A percentile compares a stretch with the other conserved stretches of the same genome.
phyloP scores from a whole-genome alignment of 345 rosid genomes.

The Eucalyptus camaldulensis region DNA sequence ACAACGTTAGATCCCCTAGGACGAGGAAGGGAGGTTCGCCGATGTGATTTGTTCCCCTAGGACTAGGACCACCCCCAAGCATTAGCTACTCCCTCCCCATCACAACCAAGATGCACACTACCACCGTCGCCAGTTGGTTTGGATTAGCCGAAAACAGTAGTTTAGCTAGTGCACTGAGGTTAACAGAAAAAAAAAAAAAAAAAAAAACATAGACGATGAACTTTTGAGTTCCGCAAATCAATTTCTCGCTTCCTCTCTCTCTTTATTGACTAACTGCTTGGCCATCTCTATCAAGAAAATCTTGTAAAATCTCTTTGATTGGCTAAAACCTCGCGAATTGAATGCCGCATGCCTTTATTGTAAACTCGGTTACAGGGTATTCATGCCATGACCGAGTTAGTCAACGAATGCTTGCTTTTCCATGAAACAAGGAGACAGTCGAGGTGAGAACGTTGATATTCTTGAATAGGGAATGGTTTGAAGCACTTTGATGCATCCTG shows the following conservation, averaged over 20 bases:
- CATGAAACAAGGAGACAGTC: background rate
- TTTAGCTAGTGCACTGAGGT: background rate
- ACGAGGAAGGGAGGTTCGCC: background rate
- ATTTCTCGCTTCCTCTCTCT: background rate
- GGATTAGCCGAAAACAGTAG: background rate
- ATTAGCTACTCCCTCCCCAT: background rate
- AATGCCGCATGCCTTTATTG: background rate
- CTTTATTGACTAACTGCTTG: accelerated
- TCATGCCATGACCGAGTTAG: background rate
- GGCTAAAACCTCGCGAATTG: accelerated
- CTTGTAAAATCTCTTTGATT: background rate
- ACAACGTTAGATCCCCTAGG: background rate
- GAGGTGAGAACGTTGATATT: background rate
- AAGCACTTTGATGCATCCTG: background rate
- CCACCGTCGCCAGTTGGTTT: background rate
- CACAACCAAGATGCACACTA: background rate
- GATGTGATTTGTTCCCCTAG: background rate
- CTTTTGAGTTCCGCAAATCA: accelerated
- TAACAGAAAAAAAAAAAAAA: background rate
- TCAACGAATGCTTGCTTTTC: background rate
- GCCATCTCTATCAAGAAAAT: background rate
- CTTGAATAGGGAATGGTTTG: background rate
- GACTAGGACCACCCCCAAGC: background rate
- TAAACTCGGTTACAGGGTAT: background rate
- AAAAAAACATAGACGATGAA: background rate